Base-by-base conservation (phyloP, 1,139 yeast genomes). In the Wickerhamomyces sp. region DNA sequence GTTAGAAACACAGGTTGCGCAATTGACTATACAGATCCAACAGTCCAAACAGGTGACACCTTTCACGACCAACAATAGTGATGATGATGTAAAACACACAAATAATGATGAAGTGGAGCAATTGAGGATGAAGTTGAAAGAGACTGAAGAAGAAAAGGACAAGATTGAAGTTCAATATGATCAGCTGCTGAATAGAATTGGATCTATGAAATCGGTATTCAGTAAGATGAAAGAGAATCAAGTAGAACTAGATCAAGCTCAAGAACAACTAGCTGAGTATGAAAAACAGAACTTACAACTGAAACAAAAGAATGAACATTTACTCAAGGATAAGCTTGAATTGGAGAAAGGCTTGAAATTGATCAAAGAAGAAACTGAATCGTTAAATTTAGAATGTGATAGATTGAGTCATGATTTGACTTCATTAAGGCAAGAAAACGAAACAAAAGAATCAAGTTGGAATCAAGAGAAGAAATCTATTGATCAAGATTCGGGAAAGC, bases 191-290 rank as follows among this genome's bases (percentile, higher is more conserved):
- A 84, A 81, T 52, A 78, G 87, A 60, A 71, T 93, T 32, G 79
- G 95, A 1, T 80, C 87, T 3, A 89, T 93, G 87, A 89, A 87
- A 59, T 69, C 85, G 0, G 75, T 84, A 2, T 85, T 86, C 61
- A 76, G 75, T 46, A 84, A 84, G 55, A 83, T 84, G 89, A 84
- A 84, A 59, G 82, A 79, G 49, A 73, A 94, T 0, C 85, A 93
- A 53, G 72, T 73, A 10, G 95, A 89, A 54, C 69, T 90, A 36
- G 84, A 81, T 42, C 70, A 69, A 37, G 69, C 81, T 0, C 80
- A 78, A 54, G 78, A 71, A 23, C 67, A 66, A 45, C 46, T 71
- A 11, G 51, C 52, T 13, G 69, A 66, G 40, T 67, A 66, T 51
- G 66, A 68, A 52, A 51, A 62, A 48, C 68, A 63, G 53, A 65